These are phyloP conservation scores for Candolleomyces efflorescens DNA, from an alignment of 768 basidiomycete genomes.

Conservation along the genomic window DNA sequence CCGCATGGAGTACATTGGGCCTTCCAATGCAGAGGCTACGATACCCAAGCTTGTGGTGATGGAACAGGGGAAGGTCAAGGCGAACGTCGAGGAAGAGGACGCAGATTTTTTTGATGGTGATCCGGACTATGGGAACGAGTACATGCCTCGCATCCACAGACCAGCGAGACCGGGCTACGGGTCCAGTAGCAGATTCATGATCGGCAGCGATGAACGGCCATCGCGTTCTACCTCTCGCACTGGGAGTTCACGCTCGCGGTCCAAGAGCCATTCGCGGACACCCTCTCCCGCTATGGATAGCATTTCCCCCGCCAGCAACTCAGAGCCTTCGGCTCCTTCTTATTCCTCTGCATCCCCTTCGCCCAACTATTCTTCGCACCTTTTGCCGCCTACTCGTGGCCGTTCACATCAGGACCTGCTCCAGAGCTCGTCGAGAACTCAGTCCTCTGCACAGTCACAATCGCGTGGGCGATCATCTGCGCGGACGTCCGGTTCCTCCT, in stretches of 20 bases:
- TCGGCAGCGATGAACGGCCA: slow-evolving; percentile 3
- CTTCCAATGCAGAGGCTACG: slow-evolving; percentile 10
- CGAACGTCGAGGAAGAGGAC: slow-evolving; percentile 29
- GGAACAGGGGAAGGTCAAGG: neutral
- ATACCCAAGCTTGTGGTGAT: slow-evolving; percentile 18
- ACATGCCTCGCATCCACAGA: slow-evolving; percentile 23
- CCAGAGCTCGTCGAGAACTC: slow-evolving; percentile 13
- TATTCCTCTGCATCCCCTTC: slow-evolving; percentile 1
- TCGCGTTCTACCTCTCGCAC: slow-evolving; percentile 12
- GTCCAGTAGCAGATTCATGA: neutral
- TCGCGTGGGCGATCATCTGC: slow-evolving; percentile 53
- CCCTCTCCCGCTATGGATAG: slow-evolving; percentile 31
- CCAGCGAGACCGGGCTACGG: slow-evolving; percentile 16
- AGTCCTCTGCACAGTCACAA: slow-evolving; percentile 9
- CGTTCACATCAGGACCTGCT: slow-evolving; percentile 9
- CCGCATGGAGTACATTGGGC: neutral
- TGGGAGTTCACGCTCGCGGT: slow-evolving; percentile 21
- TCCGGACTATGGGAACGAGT: slow-evolving; percentile 53
- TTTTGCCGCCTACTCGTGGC: slow-evolving; percentile 9
- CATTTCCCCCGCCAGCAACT: slow-evolving; percentile 11
- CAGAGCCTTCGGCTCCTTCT: neutral
- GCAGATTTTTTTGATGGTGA: slow-evolving; percentile 56
- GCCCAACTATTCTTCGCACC: slow-evolving; percentile 2
- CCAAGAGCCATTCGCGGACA: slow-evolving; percentile 40
- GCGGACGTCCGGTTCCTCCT: slow-evolving; percentile 50